Evolutionary conservation across 139 green algal species (phyloP), one percentile per base, ranked within the genome.

Genomic region (Chlorella sp.): DNA sequence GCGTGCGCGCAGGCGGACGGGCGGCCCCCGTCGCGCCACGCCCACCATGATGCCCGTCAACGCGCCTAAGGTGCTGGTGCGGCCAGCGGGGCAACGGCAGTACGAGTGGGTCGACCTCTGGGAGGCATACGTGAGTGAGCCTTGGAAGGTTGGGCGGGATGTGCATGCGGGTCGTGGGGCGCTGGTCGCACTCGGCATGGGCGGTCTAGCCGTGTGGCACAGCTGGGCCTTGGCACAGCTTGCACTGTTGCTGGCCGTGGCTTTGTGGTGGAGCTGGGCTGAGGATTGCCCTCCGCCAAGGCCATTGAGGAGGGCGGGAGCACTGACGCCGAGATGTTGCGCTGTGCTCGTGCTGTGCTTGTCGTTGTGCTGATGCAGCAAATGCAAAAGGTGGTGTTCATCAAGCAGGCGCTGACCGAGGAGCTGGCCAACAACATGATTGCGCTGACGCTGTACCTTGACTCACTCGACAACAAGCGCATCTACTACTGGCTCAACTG

Each of bases 91-190:
- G 14, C 76, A 89, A 66, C 67, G 79, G 27, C 79, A 87, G 74
- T 77, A 69, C n/a, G 79, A 89, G 69, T 89, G 84, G 84, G 81
- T 89, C n/a, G 84, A 89, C 74, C 67, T 89, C 0, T 89, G 84
- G 84, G 84, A 89, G 70, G 68, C 80, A 26, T 88, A 88, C 62
- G 83, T 88, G 32, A 84, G 83, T 88, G 24, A 2, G 17, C 42
- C 10, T 55, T n/a, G n/a, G n/a, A n/a, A n/a, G n/a, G n/a, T n/a
- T n/a, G n/a, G n/a, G n/a, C n/a, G n/a, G n/a, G n/a, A n/a, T n/a
- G n/a, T n/a, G n/a, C n/a, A n/a, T n/a, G n/a, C n/a, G n/a, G n/a
- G n/a, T n/a, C n/a, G n/a, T n/a, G n/a, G n/a, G n/a, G n/a, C n/a
- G n/a, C n/a, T n/a, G n/a, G n/a, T n/a, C n/a, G n/a, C n/a, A n/a